Percentiles rank a stretch among this genome's conserved stretches.
Conservation (phyloP, 176 grass and related monocot species). For the Leersia perrieri region DNA sequence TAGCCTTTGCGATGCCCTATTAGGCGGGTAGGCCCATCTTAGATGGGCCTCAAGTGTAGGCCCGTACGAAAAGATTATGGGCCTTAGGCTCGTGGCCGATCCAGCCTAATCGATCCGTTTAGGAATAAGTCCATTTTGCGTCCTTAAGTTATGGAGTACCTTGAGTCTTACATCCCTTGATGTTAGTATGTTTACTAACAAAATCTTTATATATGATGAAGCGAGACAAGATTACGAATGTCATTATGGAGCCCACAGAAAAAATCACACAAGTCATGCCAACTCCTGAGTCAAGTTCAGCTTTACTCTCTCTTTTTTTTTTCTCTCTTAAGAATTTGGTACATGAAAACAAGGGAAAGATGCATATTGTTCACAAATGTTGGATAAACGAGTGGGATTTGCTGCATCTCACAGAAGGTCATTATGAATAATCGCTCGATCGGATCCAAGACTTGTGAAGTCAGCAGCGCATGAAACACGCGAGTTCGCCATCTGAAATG, state of each 20-base stretch:
- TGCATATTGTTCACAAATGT: not conserved
- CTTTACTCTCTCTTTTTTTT: not conserved
- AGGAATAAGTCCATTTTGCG: too few species aligned
- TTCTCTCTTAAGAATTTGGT: not conserved
- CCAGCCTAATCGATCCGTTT: not conserved
- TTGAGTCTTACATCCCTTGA: too few species aligned
- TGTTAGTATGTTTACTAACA: too few species aligned
- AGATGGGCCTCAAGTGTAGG: not conserved
- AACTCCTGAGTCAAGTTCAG: conserved; percentile 6
- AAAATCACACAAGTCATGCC: not conserved
- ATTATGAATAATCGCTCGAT: conserved; percentile 7
- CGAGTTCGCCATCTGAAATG: conserved; percentile 11
- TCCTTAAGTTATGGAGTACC: too few species aligned
- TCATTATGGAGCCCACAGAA: not conserved
- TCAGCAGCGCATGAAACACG: conserved; percentile 14
- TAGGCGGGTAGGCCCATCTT: not conserved
- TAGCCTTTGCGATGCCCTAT: not conserved
- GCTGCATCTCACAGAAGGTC: conserved; percentile 34
- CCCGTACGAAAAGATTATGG: not conserved
- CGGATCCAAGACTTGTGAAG: conserved; percentile 26
- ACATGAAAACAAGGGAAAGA: conserved; percentile 13
- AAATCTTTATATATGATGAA: not conserved
- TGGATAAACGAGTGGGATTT: not conserved
- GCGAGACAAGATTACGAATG: not conserved
- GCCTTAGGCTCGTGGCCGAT: not conserved